Percentiles rank a stretch among this genome's conserved stretches.
Conservation (phyloP, 345 rosid genomes). For the Pugionium cornutum region DNA sequence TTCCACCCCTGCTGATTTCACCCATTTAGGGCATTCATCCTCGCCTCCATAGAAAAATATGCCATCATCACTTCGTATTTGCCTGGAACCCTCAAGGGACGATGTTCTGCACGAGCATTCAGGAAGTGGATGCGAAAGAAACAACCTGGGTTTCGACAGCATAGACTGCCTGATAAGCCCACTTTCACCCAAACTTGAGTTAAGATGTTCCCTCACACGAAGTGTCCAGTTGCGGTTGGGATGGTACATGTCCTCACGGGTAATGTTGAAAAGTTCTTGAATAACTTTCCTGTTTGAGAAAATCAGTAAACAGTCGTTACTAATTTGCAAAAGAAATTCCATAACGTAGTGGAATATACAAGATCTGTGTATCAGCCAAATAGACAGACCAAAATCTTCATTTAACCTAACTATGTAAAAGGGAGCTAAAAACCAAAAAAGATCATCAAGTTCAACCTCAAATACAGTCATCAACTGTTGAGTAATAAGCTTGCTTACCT, state of each 20-base stretch:
- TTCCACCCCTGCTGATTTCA: slow-evolving; percentile 52
- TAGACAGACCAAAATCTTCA: neutral
- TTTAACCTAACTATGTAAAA: slow-evolving; percentile 6
- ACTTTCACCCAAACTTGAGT: slow-evolving; percentile 71
- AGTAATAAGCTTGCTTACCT: slow-evolving; percentile 51
- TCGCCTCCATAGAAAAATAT: slow-evolving; percentile 67
- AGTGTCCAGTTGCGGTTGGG: slow-evolving; percentile 79
- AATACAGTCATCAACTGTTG: slow-evolving; percentile 5
- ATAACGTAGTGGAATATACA: neutral
- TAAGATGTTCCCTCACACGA: slow-evolving; percentile 73
- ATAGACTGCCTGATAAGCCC: slow-evolving; percentile 74
- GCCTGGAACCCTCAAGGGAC: slow-evolving; percentile 41
- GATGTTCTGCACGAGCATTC: slow-evolving; percentile 93
- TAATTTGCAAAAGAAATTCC: slow-evolving; percentile 16
- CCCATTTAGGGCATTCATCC: slow-evolving; percentile 93
- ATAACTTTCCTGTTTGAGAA: slow-evolving; percentile 63
- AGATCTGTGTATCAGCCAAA: slow-evolving; percentile 14
- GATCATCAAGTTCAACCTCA: no score
- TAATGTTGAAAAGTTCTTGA: slow-evolving; percentile 54
- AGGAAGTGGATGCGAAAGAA: slow-evolving; percentile 90
- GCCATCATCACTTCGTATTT: slow-evolving; percentile 46
- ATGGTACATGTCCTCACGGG: slow-evolving; percentile 71
- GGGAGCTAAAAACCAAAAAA: slow-evolving; percentile 16
- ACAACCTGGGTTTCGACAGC: slow-evolving; percentile 63
- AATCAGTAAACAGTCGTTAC: slow-evolving; percentile 15